Evolutionary conservation across 2,329 filamentous ascomycete genomes (phyloP).

Genomic region (Diplodia sapinea): DNA sequence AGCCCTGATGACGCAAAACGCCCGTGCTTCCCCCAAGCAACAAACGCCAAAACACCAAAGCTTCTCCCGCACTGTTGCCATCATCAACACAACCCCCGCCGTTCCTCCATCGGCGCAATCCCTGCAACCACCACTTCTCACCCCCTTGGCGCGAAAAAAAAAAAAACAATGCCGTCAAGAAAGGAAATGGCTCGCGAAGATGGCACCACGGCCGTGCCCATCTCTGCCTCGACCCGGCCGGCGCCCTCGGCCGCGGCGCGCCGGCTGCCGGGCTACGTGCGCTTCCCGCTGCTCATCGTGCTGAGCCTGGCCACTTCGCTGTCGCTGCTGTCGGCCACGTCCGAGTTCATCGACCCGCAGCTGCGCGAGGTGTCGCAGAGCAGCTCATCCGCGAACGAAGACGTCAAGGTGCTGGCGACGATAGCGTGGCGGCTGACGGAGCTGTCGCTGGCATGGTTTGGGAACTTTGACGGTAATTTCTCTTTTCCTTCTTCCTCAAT

Average conservation of each 20-base stretch:
- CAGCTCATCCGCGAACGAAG: conserved; percentile 61
- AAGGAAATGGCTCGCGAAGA: conserved; percentile 30
- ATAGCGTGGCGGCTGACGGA: conserved; percentile 67
- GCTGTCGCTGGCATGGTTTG: conserved; percentile 74
- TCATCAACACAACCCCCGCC: conserved; percentile 12
- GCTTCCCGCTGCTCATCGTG: conserved; percentile 54
- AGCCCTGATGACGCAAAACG: conserved; percentile 20
- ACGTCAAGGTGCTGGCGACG: conserved; percentile 63
- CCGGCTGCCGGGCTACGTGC: conserved; percentile 44
- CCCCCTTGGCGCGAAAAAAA: not conserved
- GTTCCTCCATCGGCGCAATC: conserved; percentile 11
- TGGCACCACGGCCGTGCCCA: conserved; percentile 26
- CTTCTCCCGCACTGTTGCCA: conserved; percentile 20
- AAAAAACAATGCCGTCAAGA: conserved; percentile 3
- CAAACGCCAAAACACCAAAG: conserved; percentile 27
- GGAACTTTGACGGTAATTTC: conserved; percentile 71
- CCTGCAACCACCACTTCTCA: conserved; percentile 1
- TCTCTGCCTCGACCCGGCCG: conserved; percentile 37
- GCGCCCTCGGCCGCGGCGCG: conserved; percentile 37
- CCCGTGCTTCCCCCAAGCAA: conserved; percentile 14
- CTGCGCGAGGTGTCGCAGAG: conserved; percentile 68
- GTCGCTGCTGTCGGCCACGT: conserved; percentile 67
- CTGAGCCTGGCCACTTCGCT: conserved; percentile 67
- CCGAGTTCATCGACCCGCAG: conserved; percentile 67
- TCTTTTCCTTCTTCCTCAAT: not conserved